These are phyloP conservation scores for Chytriomyces hyalinus DNA, from an alignment of 192 early-diverging fungal species.

Conservation along the genomic window DNA sequence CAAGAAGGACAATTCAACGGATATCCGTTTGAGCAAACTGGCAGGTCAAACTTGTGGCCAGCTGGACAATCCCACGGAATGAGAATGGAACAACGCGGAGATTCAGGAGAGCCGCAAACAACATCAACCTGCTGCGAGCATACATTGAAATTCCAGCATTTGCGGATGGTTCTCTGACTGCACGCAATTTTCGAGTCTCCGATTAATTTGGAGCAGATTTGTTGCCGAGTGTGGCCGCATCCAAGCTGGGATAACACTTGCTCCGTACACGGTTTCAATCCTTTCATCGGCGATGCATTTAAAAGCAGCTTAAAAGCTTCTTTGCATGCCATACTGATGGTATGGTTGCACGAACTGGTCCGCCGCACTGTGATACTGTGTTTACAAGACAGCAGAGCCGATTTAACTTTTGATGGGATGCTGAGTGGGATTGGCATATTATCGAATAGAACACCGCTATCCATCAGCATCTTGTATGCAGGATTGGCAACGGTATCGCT, in stretches of 20 bases:
- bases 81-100: constrained; percentile 22
- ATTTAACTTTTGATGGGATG: background rate
- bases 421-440: background rate
- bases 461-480: constrained; percentile 15
- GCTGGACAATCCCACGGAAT: constrained; percentile 23
- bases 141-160: constrained; percentile 31
- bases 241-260: background rate
- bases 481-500: background rate
- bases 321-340: background rate
- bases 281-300: constrained; percentile 5
- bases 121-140: constrained; percentile 15
- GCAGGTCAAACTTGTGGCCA: constrained; percentile 28
- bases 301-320: constrained; percentile 28
- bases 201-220: background rate
- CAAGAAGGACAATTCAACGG: constrained; percentile 36
- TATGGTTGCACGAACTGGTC: constrained; percentile 1
- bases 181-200: too few relatives aligned
- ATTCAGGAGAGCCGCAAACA: constrained; percentile 16
- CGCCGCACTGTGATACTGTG: background rate
- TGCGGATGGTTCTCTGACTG: background rate
- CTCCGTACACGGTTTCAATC: background rate
- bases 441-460: constrained; percentile 14
- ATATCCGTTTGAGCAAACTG: constrained; percentile 27
- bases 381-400: constrained; percentile 16
- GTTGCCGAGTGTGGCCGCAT: constrained; percentile 30